These are phyloP conservation scores for Ganoderma sinense DNA, from an alignment of 1,284 basidiomycete genomes.

Conservation along the genomic window DNA sequence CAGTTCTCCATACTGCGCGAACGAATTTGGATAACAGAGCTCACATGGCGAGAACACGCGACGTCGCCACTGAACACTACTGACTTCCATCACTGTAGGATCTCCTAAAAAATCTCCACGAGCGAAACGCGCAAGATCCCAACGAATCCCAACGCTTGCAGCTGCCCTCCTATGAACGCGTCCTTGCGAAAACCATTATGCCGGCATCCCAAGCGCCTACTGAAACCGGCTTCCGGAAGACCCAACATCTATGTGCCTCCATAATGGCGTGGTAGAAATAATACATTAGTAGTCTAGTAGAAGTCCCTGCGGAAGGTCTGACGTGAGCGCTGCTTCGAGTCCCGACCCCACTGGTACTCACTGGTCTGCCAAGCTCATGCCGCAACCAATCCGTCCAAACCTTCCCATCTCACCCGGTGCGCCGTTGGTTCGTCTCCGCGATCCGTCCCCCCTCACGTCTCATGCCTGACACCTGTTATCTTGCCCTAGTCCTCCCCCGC, in stretches of 20 bases:
- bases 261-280: slow-evolving; percentile 16
- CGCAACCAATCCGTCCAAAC: slow-evolving; percentile 16
- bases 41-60: slow-evolving; percentile 29
- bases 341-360: slow-evolving; percentile 17
- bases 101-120: not conserved
- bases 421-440: not conserved
- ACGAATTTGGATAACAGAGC: slow-evolving; percentile 7
- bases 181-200: not conserved
- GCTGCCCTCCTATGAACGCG: not conserved
- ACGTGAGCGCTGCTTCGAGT: slow-evolving; percentile 23
- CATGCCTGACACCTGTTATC: not conserved
- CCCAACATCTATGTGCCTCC: not conserved
- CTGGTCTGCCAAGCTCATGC: slow-evolving; percentile 25
- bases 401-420: slow-evolving; percentile 23
- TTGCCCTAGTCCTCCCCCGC: not conserved
- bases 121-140: slow-evolving; percentile 7
- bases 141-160: not conserved
- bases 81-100: not conserved
- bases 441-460: not conserved
- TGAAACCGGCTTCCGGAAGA: not conserved
- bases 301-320: slow-evolving; percentile 21
- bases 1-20: slow-evolving; percentile 2
- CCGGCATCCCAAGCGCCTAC: not conserved
- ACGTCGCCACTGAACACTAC: not conserved
- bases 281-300: slow-evolving; percentile 30